Evolutionary conservation across 345 rosid genomes (phyloP).

Genomic region (Kernera saxatilis): DNA sequence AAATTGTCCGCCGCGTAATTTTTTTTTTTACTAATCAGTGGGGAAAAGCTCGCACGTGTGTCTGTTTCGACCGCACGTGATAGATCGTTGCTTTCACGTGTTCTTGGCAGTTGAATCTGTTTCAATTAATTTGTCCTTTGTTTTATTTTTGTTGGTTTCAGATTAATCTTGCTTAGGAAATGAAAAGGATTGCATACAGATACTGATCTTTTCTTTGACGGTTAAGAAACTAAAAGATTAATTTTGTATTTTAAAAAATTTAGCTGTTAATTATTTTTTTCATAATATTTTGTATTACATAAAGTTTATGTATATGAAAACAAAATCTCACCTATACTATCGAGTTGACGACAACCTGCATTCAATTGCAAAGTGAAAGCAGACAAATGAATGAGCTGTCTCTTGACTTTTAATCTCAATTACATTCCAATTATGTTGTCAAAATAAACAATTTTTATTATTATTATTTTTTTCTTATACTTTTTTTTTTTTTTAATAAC

Average conservation of each 20-base stretch:
- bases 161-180: not conserved
- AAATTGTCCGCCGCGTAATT: not conserved
- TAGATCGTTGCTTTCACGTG: conserved; percentile 26
- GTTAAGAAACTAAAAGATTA: too few species aligned
- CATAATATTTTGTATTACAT: too few species aligned
- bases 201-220: too few species aligned
- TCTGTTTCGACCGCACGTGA: conserved; percentile 37
- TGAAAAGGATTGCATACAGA: too few species aligned
- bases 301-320: too few species aligned
- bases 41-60: conserved; percentile 48
- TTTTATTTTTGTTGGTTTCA: too few species aligned
- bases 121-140: not conserved
- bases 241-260: too few species aligned
- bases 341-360: conserved; percentile 1
- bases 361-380: not conserved
- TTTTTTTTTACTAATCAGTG: not conserved
- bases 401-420: not conserved
- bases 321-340: not conserved
- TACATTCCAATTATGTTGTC: not conserved
- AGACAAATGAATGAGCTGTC: not conserved
- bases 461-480: not conserved
- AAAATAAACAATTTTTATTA: not conserved
- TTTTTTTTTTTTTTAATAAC: too few species aligned
- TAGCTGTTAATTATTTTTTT: too few species aligned
- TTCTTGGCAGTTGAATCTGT: not conserved